These are phyloP conservation scores for Vararia minispora DNA, from an alignment of 768 basidiomycete genomes.

Conservation along the genomic window DNA sequence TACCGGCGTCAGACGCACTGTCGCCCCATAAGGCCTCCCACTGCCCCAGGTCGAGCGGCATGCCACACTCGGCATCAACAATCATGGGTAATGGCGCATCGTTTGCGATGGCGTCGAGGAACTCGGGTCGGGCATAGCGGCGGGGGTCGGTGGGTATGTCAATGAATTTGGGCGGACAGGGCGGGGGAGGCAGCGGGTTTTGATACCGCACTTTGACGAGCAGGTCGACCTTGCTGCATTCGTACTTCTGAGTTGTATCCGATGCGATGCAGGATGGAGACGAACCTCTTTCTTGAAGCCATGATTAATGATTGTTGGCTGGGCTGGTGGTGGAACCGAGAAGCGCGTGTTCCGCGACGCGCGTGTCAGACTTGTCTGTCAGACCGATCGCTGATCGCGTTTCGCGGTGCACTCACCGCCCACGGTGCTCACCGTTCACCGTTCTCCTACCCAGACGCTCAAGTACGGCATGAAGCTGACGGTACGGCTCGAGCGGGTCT, in stretches of 20 bases:
- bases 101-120: slow-evolving; percentile 68
- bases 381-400: no score
- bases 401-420: no score
- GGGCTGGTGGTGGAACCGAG: no score
- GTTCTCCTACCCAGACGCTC: no score
- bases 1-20: slow-evolving; percentile 58
- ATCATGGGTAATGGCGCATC: slow-evolving; percentile 89
- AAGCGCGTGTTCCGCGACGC: no score
- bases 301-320: no score
- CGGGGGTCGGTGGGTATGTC: slow-evolving; percentile 84
- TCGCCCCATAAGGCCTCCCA: slow-evolving; percentile 83
- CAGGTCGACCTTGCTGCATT: slow-evolving; percentile 76
- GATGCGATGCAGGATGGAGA: background rate
- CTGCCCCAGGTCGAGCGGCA: slow-evolving; percentile 83
- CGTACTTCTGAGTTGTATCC: slow-evolving; percentile 4
- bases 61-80: slow-evolving; percentile 91
- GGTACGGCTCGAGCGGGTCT: slow-evolving; percentile 69
- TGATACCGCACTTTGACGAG: slow-evolving; percentile 88
- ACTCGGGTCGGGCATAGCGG: slow-evolving; percentile 81
- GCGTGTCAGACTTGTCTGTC: no score
- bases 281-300: slow-evolving; percentile 46
- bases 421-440: no score
- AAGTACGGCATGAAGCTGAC: slow-evolving; percentile 82
- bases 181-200: slow-evolving; percentile 90
- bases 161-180: slow-evolving; percentile 93